Evolutionary conservation across 2,329 filamentous ascomycete species (phyloP), one percentile per base, ranked within the genome.

Genomic region (Pestalotiopsis sp.): DNA sequence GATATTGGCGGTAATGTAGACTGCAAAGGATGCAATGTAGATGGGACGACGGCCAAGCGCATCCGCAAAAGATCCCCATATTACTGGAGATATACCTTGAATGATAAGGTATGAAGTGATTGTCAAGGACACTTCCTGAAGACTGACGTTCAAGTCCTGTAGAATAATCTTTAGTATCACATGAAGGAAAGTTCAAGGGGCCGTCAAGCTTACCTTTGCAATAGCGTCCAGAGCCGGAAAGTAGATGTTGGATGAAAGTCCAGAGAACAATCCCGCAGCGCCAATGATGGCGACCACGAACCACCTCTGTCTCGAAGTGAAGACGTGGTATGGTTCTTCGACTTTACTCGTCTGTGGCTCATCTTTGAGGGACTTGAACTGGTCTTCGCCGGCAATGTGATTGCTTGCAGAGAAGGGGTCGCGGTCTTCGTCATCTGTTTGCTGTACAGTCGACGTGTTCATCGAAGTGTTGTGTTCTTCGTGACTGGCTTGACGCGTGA

Each of bases 211-310:
- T 70, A 79, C 80, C 65, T 73, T 68, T 7, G 81, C 76, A 17
- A 85, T 79, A 2, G 76, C 70, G 59, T 80, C 77, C 4, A 86
- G 70, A 0, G 83, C 80, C 0, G 85, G 84, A 64, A 85, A 80
- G 75, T 87, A 87, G 64, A 88, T 86, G 69, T 84, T 86, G 39
- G 82, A 82, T 3, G 85, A 84, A 13, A 85, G 71, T 1, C 86
- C 86, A 2, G 85, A 87, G 76, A 88, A 87, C 38, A 88, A 77
- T 1, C 83, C 84, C 1, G 85, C 86, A 1, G 84, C 73, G 2
- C 84, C 82, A 27, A 86, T 82, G 64, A 85, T 84, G 73, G 82
- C 79, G 27, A 86, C 81, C 41, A 87, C 81, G 70, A 82, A 73
- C 68, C 82, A 79, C 73, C 86, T 87, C 72, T 83, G 77, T 14